Evolutionary conservation across 1,284 basidiomycete genomes (phyloP).

Genomic region (Pseudozyma tsukubaensis): DNA sequence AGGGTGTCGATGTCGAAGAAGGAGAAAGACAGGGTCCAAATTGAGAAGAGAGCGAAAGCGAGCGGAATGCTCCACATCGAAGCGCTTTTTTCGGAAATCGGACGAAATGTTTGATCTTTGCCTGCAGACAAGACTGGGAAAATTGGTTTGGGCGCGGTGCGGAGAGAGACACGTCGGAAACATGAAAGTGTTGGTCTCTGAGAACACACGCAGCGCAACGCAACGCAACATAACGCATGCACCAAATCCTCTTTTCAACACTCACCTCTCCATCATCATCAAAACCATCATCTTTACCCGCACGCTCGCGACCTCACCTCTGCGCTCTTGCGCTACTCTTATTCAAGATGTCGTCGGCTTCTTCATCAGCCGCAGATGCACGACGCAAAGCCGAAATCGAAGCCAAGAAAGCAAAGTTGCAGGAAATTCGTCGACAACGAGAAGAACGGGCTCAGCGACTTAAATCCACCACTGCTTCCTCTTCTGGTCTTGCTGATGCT

Average conservation of each 20-base stretch:
- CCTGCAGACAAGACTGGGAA: background rate
- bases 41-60: background rate
- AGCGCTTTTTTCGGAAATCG: background rate
- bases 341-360: constrained; percentile 22
- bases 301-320: too few relatives aligned
- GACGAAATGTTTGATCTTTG: background rate
- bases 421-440: constrained; percentile 80
- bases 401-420: constrained; percentile 88
- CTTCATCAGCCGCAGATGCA: constrained; percentile 57
- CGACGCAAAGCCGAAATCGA: constrained; percentile 83
- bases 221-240: background rate
- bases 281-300: background rate
- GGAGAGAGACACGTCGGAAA: background rate
- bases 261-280: constrained; percentile 1
- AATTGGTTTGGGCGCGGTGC: background rate
- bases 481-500: constrained; percentile 4
- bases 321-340: too few relatives aligned
- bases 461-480: constrained; percentile 26
- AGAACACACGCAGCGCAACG: background rate
- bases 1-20: constrained; percentile 1
- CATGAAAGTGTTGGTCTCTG: constrained; percentile 27
- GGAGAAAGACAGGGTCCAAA: background rate
- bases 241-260: background rate
- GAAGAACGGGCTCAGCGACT: constrained; percentile 73
- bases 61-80: background rate